Percentiles rank a stretch among this genome's conserved stretches.
These are phyloP conservation scores for Fusarium sp. DNA, from an alignment of 2,329 filamentous ascomycete genomes.

Conservation along the genomic window DNA sequence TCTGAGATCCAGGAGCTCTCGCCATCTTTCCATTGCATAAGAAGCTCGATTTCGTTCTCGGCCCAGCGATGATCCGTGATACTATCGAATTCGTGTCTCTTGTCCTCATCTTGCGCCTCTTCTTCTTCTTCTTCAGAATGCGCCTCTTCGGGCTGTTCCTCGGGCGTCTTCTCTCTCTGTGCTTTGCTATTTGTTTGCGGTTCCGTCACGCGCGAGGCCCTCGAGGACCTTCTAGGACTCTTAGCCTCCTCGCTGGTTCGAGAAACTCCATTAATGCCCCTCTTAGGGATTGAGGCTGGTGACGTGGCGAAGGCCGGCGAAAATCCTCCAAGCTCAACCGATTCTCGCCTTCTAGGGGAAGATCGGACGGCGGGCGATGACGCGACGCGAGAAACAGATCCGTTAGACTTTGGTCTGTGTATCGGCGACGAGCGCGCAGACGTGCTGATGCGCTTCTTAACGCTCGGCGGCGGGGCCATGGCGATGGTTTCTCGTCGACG, in stretches of 20 bases:
- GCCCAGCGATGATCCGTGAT: constrained; percentile 46
- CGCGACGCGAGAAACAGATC: neutral
- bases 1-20: constrained; percentile 50
- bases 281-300: neutral
- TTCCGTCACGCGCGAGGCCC: neutral
- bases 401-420: neutral
- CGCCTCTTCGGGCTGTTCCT: neutral
- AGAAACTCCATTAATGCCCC: neutral
- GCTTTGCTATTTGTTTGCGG: neutral
- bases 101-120: neutral
- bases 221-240: neutral
- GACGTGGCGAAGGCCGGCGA: neutral
- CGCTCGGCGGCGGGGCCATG: constrained; percentile 5
- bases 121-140: neutral
- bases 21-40: constrained; percentile 46
- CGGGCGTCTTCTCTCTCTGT: neutral
- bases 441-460: neutral
- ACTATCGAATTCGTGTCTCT: constrained; percentile 14
- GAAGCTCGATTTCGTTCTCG: constrained; percentile 43
- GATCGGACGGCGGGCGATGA: neutral
- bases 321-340: neutral
- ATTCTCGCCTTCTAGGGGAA: neutral
- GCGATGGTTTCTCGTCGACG: constrained; percentile 1
- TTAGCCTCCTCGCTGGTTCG: neutral
- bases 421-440: neutral